Evolutionary conservation across 139 green algal species (phyloP), one percentile per base, ranked within the genome.

Genomic region (Raphidocelis subcapitata): DNA sequence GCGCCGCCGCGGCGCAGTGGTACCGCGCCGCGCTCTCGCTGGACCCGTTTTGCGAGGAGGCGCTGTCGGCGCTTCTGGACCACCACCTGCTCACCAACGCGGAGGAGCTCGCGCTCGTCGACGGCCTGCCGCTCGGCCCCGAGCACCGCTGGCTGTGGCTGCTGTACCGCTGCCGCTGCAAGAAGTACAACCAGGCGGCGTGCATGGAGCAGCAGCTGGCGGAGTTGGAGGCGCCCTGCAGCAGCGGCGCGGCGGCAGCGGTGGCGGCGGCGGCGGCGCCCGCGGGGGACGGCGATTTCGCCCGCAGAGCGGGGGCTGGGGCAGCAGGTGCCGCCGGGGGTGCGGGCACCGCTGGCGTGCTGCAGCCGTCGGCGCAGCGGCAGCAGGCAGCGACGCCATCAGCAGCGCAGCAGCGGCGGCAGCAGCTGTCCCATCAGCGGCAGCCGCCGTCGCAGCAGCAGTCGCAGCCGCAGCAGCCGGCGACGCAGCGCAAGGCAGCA

Each of bases 1-100:
- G 85, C 24, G 54, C 69, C 1, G 69, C 81, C 1, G 91, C 88
- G 2, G 68, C 88, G 1, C 49, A 72, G 14, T 90, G 87, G 81
- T 90, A 89, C 69, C 76, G 65, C 24, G 49, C 69, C 24, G 92
- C 93, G 3, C 73, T 98, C 36, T 60, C 76, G 24, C 66, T 76
- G 23, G 95, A 99, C 79, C 85, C 95, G 1, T 97, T 93, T 75
- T 98, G 94, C 79, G 92, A 93, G 54, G 95, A 98, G 76, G 95
- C 95, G 10, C 95, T 97, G 67, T 85, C 91, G 57, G 77, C 82
- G 4, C 77, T 98, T n/a, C 69, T 98, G 2, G 81, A 91, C 44
- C 90, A 87, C 36, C 88, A 97, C 81, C 91, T 98, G 92, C 83
- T 99, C 60, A 93, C 77, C 16, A 85, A 85, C 18, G 77, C 77